Evolutionary conservation across 2,329 filamentous ascomycete species (phyloP), one percentile per base, ranked within the genome.

Genomic region (Aspergillus puulaauensis): DNA sequence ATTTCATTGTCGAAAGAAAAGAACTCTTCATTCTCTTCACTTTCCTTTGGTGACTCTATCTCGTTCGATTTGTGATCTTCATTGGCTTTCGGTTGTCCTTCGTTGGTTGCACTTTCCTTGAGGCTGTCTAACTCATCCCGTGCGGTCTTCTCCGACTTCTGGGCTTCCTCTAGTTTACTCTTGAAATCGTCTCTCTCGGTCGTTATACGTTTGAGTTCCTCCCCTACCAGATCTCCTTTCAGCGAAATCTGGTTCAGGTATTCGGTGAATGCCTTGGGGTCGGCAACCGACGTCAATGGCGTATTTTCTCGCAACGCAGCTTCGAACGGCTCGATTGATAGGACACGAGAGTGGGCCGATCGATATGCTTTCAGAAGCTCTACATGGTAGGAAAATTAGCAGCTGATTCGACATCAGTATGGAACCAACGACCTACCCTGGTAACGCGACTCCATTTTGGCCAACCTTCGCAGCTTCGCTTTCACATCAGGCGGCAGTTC

Each of bases 1-100:
- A 96, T 81, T 74, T 98, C 93, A 51, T 89, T 88, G 58, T 98
- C 93, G 66, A 92, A 96, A 0, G 92, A 96, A 75, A 97, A 97
- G 75, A 97, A 89, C 49, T 96, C 90, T 62, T 93, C 90, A 23
- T 75, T 72, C 15, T 74, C 72, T 53, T 57, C 35, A 40, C 35
- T 43, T 46, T 54, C 46, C 33, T 59, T 55, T 3, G 33, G 37
- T 37, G 49, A 44, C 3, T 56, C 11, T 21, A 35, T 49, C 6
- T 23, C 31, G 6, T 35, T 6, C 24, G 45, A 39, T 23, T 45
- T 33, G 24, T n/a, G 11, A 11, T 43, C 43, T 53, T 63, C 61
- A 21, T 43, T 40, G n/a, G 54, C 60, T 27, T 58, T 56, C 4
- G 75, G 69, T 33, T 73, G 70, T 7, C 68, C 66, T 47, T 75